Conservation (phyloP, 768 basidiomycete genomes). For the Auriscalpium orientale region DNA sequence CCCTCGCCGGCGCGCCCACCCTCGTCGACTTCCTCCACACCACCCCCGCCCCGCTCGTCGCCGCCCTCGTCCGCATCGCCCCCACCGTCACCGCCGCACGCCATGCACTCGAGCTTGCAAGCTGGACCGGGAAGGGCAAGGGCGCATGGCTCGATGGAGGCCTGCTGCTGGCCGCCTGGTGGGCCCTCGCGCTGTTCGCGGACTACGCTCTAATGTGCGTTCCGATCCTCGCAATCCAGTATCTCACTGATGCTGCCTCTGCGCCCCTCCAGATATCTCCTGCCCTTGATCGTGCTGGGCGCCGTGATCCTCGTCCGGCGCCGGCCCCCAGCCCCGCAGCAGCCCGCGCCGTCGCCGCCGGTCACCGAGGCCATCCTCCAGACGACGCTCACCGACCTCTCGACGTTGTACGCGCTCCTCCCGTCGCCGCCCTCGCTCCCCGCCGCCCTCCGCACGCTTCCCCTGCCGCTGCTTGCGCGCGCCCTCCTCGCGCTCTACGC, state of each 20-base stretch:
- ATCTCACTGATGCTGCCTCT: not conserved
- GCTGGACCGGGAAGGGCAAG: conserved; percentile 36
- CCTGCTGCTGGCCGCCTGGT: conserved; percentile 67
- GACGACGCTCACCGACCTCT: conserved; percentile 54
- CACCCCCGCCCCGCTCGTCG: conserved; percentile 55
- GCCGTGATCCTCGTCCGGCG: conserved; percentile 27
- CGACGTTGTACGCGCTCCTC: conserved; percentile 52
- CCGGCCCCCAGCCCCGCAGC: conserved; percentile 8
- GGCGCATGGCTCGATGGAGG: conserved; percentile 51
- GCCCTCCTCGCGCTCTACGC: conserved; percentile 47
- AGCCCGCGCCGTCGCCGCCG: conserved; percentile 17
- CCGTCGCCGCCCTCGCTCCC: conserved; percentile 31
- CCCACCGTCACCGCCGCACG: conserved; percentile 42
- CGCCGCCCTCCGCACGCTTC: conserved; percentile 22
- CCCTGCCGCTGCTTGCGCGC: conserved; percentile 40
- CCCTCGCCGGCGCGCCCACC: conserved; percentile 12
- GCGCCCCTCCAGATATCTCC: conserved; percentile 38
- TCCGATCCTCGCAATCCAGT: not conserved
- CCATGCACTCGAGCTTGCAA: conserved; percentile 38
- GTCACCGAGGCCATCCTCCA: conserved; percentile 53
- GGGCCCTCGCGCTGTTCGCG: conserved; percentile 61
- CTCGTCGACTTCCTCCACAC: conserved; percentile 43
- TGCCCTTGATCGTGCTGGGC: conserved; percentile 46
- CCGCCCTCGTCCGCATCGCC: conserved; percentile 54
- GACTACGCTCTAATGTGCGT: conserved; percentile 38